Conservation (phyloP, 2,329 filamentous ascomycete genomes). For the Verticillium nubilum region DNA sequence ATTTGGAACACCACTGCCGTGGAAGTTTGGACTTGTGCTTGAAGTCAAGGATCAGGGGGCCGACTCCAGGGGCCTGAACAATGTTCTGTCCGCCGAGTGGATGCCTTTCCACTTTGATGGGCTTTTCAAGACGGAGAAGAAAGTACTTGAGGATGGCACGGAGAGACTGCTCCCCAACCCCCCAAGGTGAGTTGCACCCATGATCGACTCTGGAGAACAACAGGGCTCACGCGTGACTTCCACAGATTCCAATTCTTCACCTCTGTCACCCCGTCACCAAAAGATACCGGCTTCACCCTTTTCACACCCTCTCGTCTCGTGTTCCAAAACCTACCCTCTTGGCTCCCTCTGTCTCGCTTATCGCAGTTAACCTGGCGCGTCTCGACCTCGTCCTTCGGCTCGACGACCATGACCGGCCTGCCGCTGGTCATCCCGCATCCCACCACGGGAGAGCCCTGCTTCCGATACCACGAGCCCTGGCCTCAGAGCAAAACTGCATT, state of each 20-base stretch:
- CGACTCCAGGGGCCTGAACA: constrained; percentile 39
- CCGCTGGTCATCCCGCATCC: constrained; percentile 41
- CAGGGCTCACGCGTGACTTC: not conserved
- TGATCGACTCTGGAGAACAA: not conserved
- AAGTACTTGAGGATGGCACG: constrained; percentile 29
- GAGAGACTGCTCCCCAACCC: constrained; percentile 35
- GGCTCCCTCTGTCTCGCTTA: constrained; percentile 29
- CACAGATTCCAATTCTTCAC: constrained; percentile 47
- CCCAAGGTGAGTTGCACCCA: constrained; percentile 28
- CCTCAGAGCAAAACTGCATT: constrained; percentile 45
- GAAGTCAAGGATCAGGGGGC: constrained; percentile 44
- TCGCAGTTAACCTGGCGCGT: constrained; percentile 41
- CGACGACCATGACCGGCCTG: constrained; percentile 34
- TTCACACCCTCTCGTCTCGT: constrained; percentile 47
- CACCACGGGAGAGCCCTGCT: constrained; percentile 36
- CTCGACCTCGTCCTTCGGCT: constrained; percentile 39
- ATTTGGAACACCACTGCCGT: constrained; percentile 41
- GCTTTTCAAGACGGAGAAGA: constrained; percentile 45
- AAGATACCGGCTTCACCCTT: constrained; percentile 46
- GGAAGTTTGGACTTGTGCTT: constrained; percentile 47
- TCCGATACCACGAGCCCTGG: constrained; percentile 53
- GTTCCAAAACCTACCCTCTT: constrained; percentile 37
- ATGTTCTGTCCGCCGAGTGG: constrained; percentile 46
- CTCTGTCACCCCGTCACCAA: constrained; percentile 37
- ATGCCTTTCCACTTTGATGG: constrained; percentile 57